A percentile compares a stretch with the other conserved stretches of the same genome.
These are phyloP conservation scores for Hypoxylon sp. DNA, from an alignment of 2,329 filamentous ascomycete genomes.

Conservation along the genomic window DNA sequence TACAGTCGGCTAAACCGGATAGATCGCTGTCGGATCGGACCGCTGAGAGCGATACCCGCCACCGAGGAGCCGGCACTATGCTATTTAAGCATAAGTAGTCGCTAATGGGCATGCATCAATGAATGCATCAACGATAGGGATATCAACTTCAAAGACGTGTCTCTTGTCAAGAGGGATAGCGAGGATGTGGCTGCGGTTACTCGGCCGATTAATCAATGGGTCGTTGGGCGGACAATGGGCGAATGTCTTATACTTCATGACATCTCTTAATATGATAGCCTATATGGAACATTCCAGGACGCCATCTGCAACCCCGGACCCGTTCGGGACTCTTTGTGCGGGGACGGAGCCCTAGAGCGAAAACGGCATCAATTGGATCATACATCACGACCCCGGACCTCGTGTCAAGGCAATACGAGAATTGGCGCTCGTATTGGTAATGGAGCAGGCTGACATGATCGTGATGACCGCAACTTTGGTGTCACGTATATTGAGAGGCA, in stretches of 20 bases:
- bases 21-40: neutral
- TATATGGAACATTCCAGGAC: constrained; percentile 7
- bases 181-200: neutral
- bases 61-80: neutral
- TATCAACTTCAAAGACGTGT: neutral
- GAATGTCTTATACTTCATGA: constrained; percentile 1
- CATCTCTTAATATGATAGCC: neutral
- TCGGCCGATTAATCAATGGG: constrained; percentile 1
- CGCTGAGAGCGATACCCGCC: neutral
- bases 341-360: constrained; percentile 26
- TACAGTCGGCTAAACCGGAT: neutral
- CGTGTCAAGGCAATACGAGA: constrained; percentile 41
- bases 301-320: constrained; percentile 21
- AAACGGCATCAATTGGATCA: constrained; percentile 32
- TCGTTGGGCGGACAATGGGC: constrained; percentile 4
- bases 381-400: constrained; percentile 27
- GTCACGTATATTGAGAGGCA: constrained; percentile 6
- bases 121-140: neutral
- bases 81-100: neutral
- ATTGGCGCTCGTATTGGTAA: constrained; percentile 39
- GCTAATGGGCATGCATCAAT: neutral
- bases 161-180: neutral
- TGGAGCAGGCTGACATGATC: constrained; percentile 21
- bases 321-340: constrained; percentile 32
- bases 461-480: constrained; percentile 21